Base-by-base conservation (phyloP, 2,329 filamentous ascomycete genomes). In the Aspergillus vadensis region DNA sequence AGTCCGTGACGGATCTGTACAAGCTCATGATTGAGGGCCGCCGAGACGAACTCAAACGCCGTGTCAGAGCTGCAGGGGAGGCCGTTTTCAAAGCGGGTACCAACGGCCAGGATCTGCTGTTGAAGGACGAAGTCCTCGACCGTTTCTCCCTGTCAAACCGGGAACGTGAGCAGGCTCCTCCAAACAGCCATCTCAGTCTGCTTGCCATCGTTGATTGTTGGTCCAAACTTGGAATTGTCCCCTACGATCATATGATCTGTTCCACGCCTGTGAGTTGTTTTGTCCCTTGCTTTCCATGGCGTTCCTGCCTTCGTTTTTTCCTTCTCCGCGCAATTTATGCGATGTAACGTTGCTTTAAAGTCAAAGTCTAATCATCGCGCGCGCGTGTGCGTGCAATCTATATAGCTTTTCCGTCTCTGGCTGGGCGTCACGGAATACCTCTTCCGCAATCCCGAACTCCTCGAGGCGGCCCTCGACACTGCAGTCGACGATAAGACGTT, bases 211-310 rank as follows among this genome's bases (percentile, higher is more conserved):
- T 98, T 47, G 95, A 99, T 80, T 98, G 94, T 79, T 99, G 95
- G 95, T 95, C 91, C 73, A 91, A 91, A 67, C 84, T 98, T 49
- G 90, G 88, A 36, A 99, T 97, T 70, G 90, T 96, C 51, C 95
- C 95, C 0, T 99, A 99, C 76, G 94, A 99, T 77, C 96, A 99
- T 81, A 99, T 99, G 93, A 96, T 99, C 68, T 99, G 95, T 81
- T 97, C 92, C 57, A 99, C 95, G 41, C 95, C 95, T 52, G 86
- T 88, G 72, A 74, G 84, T 79, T 79, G 38, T 12, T 36, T 36
- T 14, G 32, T 36, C 32, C 32, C 32, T 36, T 36, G 32, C 32
- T 14, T 36, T 36, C 32, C 32, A 36, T 36, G 32, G 32, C 32
- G 32, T 36, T 36, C 10, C 32, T 14, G 32, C 30, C 23, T 15